Evolutionary conservation across 495 filamentous ascomycete species (phyloP).

Genomic region (Lepraria neglecta): DNA sequence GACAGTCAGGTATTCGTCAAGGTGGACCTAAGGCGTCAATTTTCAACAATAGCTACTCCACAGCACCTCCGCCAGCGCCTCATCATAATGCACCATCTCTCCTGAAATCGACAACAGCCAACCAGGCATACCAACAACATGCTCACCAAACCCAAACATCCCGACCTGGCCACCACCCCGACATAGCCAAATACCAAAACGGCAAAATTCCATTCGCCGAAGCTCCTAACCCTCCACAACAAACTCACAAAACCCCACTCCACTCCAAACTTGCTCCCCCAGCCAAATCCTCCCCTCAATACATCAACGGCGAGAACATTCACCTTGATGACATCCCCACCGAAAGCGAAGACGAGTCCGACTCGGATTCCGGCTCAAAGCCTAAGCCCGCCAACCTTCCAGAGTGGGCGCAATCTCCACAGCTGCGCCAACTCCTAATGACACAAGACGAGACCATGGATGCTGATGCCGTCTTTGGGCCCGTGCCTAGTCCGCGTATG

Average conservation of each 20-base stretch:
- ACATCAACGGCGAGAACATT: slow-evolving; percentile 72
- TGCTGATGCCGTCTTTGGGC: slow-evolving; percentile 82
- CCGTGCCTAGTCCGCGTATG: slow-evolving; percentile 76
- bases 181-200: slow-evolving; percentile 76
- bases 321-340: slow-evolving; percentile 89
- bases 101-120: slow-evolving; percentile 28
- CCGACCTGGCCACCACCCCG: slow-evolving; percentile 60
- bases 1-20: slow-evolving; percentile 74
- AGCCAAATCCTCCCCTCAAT: slow-evolving; percentile 62
- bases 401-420: slow-evolving; percentile 78
- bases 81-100: slow-evolving; percentile 35
- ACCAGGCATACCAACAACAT: slow-evolving; percentile 36
- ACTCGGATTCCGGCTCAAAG: slow-evolving; percentile 78
- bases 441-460: slow-evolving; percentile 71
- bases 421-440: slow-evolving; percentile 59
- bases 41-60: slow-evolving; percentile 57
- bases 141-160: slow-evolving; percentile 46
- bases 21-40: slow-evolving; percentile 55
- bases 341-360: slow-evolving; percentile 74
- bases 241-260: slow-evolving; percentile 52
- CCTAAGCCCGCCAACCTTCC: slow-evolving; percentile 53
- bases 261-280: slow-evolving; percentile 43
- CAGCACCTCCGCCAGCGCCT: slow-evolving; percentile 44
- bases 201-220: slow-evolving; percentile 86
- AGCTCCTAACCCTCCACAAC: slow-evolving; percentile 45